Evolutionary conservation across 2,329 filamentous ascomycete species (phyloP), one percentile per base, ranked within the genome.

Genomic region (Pestalotiopsis sp.): DNA sequence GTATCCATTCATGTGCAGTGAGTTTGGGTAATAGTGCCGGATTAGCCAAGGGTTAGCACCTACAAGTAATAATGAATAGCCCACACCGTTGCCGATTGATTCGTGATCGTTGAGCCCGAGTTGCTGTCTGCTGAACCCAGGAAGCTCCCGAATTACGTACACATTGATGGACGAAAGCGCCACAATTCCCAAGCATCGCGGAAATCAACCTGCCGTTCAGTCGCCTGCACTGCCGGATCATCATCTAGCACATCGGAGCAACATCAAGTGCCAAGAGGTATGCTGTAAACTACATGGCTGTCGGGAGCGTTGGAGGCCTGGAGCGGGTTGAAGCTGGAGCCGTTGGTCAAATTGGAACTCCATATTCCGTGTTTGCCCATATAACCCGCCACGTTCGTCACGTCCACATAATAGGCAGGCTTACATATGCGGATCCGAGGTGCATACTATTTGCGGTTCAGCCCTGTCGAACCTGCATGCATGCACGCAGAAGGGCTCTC

Each of bases 11-110:
- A n/a, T 9, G 14, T 49, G 61, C 61, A 64, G 38, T 23, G 40
- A 36, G 49, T 25, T 36, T 64, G 23, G 61, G 61, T 64, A 45
- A 64, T 64, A 64, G 61, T 31, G 38, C 41, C 38, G 25, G 20
- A 14, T 64, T 64, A 64, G 61, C 20, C 40, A 36, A 31, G 41
- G 20, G 13, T 49, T 64, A 64, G 40, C 38, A 31, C 27, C 31
- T 40, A 40, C 27, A 52, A 52, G 57, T 27, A 59, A 13, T 59
- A 36, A 59, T 59, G 57, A 27, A n/a, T 11, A 59, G 57, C 27
- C 57, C 57, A 59, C 57, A 59, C 57, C 57, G 57, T 36, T 59
- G 23, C 57, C 57, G 57, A 36, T 36, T 59, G 57, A 27, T 27
- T 59, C 27, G 45, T 52, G 45, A 52, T 52, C 45, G 45, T 52